These are phyloP conservation scores for Naganishia randhawae DNA, from an alignment of 768 basidiomycete genomes.

Conservation along the genomic window DNA sequence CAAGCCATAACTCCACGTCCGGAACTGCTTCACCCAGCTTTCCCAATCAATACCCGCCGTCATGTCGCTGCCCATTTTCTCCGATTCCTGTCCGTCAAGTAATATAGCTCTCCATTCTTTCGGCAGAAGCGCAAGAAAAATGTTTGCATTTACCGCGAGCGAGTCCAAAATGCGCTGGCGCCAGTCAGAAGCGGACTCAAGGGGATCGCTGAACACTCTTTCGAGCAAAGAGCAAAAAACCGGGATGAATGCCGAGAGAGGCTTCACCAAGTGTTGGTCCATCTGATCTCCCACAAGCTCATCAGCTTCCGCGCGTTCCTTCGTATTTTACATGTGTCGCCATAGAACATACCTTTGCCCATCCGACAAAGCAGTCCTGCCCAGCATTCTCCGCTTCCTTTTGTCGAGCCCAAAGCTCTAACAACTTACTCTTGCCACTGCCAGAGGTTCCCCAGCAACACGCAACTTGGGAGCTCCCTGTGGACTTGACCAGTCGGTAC, in stretches of 20 bases:
- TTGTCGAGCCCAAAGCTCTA: conserved; percentile 24
- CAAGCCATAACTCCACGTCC: conserved; percentile 18
- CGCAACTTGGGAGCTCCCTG: conserved; percentile 9
- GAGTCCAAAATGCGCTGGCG: conserved; percentile 34
- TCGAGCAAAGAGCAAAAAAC: conserved; percentile 41
- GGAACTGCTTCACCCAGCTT: conserved; percentile 26
- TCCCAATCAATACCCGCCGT: conserved; percentile 24
- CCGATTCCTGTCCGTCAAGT: conserved; percentile 1
- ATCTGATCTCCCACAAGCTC: conserved; percentile 52
- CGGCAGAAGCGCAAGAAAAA: conserved; percentile 37
- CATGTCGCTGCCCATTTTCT: background rate
- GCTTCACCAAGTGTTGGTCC: conserved; percentile 65
- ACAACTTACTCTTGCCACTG: conserved; percentile 22
- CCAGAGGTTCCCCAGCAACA: conserved; percentile 26
- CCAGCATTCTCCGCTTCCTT: conserved; percentile 22
- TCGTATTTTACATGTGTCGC: background rate
- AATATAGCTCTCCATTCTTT: conserved; percentile 33
- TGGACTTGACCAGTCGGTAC: conserved; percentile 17
- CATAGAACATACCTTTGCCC: conserved; percentile 24
- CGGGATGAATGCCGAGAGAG: conserved; percentile 53
- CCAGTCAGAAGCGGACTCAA: conserved; percentile 38
- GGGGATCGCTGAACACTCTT: conserved; percentile 42
- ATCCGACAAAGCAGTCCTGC: conserved; percentile 27
- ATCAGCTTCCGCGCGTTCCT: background rate
- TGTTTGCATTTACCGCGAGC: conserved; percentile 32